Evolutionary conservation across 108 stramenopile species (phyloP).

Genomic region (Skeletonema tropicum): DNA sequence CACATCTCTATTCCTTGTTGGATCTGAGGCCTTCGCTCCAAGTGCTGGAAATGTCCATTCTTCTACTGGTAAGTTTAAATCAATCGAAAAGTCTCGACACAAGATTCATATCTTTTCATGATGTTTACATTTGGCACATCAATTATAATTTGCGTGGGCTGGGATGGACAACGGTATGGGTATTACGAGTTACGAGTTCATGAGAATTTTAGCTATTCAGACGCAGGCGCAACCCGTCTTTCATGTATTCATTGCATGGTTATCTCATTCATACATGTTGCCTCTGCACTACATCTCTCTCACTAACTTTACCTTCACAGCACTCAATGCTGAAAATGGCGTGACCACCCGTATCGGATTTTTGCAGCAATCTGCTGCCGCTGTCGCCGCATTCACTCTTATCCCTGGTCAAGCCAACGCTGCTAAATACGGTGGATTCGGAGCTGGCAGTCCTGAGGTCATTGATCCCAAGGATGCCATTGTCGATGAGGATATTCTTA

Average conservation of each 20-base stretch:
- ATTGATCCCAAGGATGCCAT: constrained; percentile 79
- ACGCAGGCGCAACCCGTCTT: not conserved
- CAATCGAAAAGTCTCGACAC: no score
- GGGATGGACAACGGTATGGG: not conserved
- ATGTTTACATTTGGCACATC: not conserved
- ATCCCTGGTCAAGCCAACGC: constrained; percentile 75
- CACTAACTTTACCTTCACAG: constrained; percentile 9
- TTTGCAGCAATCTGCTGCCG: constrained; percentile 55
- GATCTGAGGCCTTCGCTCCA: constrained; percentile 35
- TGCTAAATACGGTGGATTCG: constrained; percentile 80
- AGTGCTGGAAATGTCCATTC: constrained; percentile 10
- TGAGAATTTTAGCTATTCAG: not conserved
- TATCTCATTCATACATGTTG: not conserved
- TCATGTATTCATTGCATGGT: not conserved
- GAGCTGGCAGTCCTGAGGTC: constrained; percentile 75
- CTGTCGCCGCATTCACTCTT: constrained; percentile 34
- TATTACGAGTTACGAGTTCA: not conserved
- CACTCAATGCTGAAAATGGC: constrained; percentile 43
- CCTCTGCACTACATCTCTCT: not conserved
- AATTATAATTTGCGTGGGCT: not conserved
- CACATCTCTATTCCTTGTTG: constrained; percentile 18
- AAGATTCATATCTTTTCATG: not conserved
- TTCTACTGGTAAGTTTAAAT: constrained; percentile 22
- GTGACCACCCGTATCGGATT: constrained; percentile 59
- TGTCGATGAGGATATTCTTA: constrained; percentile 70